These are phyloP conservation scores for Jacaranda copaia DNA, from an alignment of 257 asterid genomes.

Conservation along the genomic window DNA sequence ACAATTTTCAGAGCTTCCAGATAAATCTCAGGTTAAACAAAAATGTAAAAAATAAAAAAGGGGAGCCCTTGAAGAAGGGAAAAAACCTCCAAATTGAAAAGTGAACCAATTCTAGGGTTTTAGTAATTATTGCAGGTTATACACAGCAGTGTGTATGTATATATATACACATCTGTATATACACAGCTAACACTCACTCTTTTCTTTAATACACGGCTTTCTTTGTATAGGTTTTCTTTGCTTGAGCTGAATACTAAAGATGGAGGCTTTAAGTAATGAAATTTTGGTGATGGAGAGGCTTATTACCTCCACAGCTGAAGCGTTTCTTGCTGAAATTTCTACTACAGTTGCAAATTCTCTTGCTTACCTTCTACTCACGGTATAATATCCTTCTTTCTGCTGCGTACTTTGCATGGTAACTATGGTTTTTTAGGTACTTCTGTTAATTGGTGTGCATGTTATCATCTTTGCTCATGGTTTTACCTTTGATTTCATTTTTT, in stretches of 20 bases:
- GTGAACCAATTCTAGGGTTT: not conserved
- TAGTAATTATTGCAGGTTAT: not conserved
- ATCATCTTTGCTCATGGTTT: not conserved
- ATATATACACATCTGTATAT: not conserved
- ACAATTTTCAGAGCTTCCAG: not conserved
- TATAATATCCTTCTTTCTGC: not conserved
- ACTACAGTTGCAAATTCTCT: slow-evolving; percentile 3
- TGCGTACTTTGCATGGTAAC: not conserved
- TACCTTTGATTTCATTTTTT: too few species aligned
- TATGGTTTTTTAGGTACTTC: not conserved
- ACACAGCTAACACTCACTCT: not conserved
- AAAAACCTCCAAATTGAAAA: slow-evolving; percentile 16
- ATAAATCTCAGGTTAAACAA: not conserved
- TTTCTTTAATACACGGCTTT: not conserved
- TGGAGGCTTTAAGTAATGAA: slow-evolving; percentile 21
- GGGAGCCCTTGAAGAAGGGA: not conserved
- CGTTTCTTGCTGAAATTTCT: slow-evolving; percentile 5
- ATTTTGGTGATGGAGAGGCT: slow-evolving; percentile 19
- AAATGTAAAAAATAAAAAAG: not conserved
- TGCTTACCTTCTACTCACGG: slow-evolving; percentile 16
- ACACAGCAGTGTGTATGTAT: not conserved
- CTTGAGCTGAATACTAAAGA: not conserved
- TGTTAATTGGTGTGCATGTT: not conserved
- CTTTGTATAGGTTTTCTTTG: not conserved
- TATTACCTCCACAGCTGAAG: slow-evolving; percentile 17